Percentiles rank a stretch among this genome's conserved stretches.
Evolutionary conservation across 2,329 filamentous ascomycete genomes (phyloP).

Genomic region (Teratosphaeriaceae sp.): DNA sequence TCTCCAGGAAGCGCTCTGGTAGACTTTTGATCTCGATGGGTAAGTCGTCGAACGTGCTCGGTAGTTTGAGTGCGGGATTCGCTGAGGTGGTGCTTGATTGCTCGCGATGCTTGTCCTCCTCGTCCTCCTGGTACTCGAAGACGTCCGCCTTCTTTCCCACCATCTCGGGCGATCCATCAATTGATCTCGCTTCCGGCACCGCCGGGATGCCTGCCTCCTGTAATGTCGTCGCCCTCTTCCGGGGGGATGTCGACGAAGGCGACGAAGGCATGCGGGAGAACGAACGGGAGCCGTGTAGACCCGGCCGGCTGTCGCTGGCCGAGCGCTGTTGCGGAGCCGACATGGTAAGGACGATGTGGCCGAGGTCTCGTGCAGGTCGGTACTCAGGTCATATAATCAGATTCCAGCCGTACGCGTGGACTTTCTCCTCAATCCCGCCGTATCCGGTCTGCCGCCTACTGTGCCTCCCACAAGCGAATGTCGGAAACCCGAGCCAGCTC

Average conservation of each 20-base stretch:
- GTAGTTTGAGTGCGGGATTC: conserved; percentile 31
- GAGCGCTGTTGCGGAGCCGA: conserved; percentile 1
- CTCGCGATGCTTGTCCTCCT: conserved; percentile 21
- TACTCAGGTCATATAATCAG: neutral
- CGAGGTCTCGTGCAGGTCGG: too few species aligned
- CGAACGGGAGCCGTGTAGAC: conserved; percentile 39
- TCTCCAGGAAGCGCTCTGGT: conserved; percentile 89
- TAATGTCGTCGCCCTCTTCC: conserved; percentile 42
- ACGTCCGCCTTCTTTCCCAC: conserved; percentile 32
- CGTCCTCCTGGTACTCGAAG: conserved; percentile 35
- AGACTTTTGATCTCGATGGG: conserved; percentile 90
- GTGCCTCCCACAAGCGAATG: conserved; percentile 4
- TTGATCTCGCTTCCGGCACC: conserved; percentile 37
- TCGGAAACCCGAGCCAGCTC: conserved; percentile 7
- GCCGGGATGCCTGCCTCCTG: conserved; percentile 37
- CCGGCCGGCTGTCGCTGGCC: conserved; percentile 12
- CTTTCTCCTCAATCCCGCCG: neutral
- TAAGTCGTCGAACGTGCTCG: conserved; percentile 76
- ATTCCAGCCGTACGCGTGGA: neutral
- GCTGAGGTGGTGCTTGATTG: conserved; percentile 11
- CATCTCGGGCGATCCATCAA: conserved; percentile 29
- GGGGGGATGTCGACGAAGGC: conserved; percentile 25
- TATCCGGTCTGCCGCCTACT: neutral
- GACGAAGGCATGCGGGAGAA: conserved; percentile 44
- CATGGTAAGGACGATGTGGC: neutral